Evolutionary conservation across 176 grass and related monocot genomes (phyloP), one percentile per base, ranked within the genome.

Genomic region (Rhynchospora tenuis): DNA sequence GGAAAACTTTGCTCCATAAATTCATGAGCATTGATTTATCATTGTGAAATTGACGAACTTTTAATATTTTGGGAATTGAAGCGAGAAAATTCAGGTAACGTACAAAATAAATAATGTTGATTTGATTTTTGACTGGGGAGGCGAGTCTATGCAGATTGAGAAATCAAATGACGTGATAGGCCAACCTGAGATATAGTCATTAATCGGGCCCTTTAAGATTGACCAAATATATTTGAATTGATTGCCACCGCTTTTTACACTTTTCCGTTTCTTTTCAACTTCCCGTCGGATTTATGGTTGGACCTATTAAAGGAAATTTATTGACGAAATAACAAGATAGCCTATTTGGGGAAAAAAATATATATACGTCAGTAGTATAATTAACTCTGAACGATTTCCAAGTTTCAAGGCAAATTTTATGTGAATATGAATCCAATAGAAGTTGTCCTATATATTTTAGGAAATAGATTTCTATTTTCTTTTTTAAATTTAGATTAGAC

Each of bases 201-300:
- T 80, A 81, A 64, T 24, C 46, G n/a, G 79, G 44, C 59, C 79
- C 42, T 81, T 64, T 28, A 23, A 81, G 59, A 81, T 81, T 65
- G 42, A 43, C 19, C 5, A 7, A 81, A 81, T 81, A 60, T 81
- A 20, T 47, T 23, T 63, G 59, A 81, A 50, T 47, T 81, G 79
- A 81, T 65, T 64, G 59, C 6, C 22, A 12, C 73, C 7, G 13
- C 28, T 7, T 33, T 1, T 3, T 66, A 16, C 64, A 33, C 11
- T 19, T 68, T 50, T 75, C 3, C 1, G 3, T 22, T 48, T 23
- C 44, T 47, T 10, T 20, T 19, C 19, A 11, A 13, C 27, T 31
- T 31, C 27, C 10, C 27, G 13, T 65, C 11, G 15, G 11, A 65
- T 16, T 65, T 65, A 31, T 63, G 10, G 23, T 65, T 65, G 15